phyloP scores from a whole-genome alignment of 1,284 basidiomycete species.

The Trametes hirsuta region DNA sequence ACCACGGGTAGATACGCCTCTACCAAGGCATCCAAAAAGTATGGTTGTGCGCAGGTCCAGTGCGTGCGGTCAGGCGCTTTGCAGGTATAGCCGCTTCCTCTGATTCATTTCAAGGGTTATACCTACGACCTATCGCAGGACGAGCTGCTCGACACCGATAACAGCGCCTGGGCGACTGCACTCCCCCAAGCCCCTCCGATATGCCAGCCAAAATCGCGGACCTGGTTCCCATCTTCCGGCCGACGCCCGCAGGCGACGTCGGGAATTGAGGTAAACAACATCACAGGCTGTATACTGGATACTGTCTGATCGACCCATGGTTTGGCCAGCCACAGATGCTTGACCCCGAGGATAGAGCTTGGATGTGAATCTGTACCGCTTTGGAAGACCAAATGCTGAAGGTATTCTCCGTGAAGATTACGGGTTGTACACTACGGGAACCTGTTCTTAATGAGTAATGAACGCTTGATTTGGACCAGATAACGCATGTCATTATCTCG shows the following conservation, averaged over 20 bases:
- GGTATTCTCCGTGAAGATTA: neutral
- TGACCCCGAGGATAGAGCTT: conserved; percentile 35
- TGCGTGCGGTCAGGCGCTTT: neutral
- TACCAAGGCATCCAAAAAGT: conserved; percentile 6
- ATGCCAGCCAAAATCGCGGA: conserved; percentile 5
- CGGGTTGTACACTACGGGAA: no score
- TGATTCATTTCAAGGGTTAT: neutral
- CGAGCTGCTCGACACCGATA: conserved; percentile 44
- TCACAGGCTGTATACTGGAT: neutral
- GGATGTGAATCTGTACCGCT: conserved; percentile 25
- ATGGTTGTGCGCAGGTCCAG: conserved; percentile 2
- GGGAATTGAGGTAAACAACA: conserved; percentile 19
- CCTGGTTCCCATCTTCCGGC: conserved; percentile 12
- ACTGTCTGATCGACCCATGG: neutral
- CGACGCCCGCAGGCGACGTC: conserved; percentile 4
- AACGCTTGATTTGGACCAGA: no score
- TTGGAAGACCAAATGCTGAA: neutral
- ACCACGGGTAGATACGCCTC: conserved; percentile 16
- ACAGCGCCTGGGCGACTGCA: conserved; percentile 29
- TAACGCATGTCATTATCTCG: no score
- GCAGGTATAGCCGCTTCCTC: conserved; percentile 1
- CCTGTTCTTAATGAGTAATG: no score
- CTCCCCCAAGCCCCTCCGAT: neutral
- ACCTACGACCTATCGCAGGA: conserved; percentile 22
- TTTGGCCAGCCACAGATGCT: conserved; percentile 28